Evolutionary conservation across 805 yeast species (phyloP).

Genomic region (Kodamaea hsintzibuensis): DNA sequence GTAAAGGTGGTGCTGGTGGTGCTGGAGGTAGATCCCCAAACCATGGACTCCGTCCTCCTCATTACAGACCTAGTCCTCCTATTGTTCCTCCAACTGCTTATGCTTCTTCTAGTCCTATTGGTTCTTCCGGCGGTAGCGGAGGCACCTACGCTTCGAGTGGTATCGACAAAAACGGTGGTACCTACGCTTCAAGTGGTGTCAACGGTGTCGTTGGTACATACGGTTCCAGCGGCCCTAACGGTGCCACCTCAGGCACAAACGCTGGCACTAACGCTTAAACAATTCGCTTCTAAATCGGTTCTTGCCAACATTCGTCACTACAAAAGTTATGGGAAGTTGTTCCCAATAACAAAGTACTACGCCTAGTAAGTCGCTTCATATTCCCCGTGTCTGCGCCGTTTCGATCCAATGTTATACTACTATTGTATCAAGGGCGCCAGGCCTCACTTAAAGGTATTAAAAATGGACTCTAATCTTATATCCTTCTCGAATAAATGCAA

Average conservation of each 20-base stretch:
- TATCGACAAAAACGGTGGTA: not conserved
- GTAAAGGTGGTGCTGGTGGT: not conserved
- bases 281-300: not conserved
- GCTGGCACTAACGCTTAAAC: not conserved
- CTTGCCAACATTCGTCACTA: not conserved
- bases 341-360: not conserved
- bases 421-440: conserved; percentile 1
- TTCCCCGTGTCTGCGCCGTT: not conserved
- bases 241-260: not conserved
- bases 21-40: not conserved
- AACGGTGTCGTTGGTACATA: not conserved
- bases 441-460: not conserved
- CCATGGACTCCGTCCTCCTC: too few species aligned
- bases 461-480: not conserved
- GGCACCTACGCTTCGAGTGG: not conserved
- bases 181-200: not conserved
- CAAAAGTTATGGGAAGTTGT: not conserved
- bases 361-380: not conserved
- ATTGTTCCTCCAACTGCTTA: not conserved
- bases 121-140: conserved; percentile 1
- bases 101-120: not conserved
- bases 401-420: not conserved
- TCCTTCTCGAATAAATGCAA: not conserved
- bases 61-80: too few species aligned
- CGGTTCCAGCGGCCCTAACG: not conserved